phyloP scores from a whole-genome alignment of 1,284 basidiomycete genomes.

The Puccinia horiana region DNA sequence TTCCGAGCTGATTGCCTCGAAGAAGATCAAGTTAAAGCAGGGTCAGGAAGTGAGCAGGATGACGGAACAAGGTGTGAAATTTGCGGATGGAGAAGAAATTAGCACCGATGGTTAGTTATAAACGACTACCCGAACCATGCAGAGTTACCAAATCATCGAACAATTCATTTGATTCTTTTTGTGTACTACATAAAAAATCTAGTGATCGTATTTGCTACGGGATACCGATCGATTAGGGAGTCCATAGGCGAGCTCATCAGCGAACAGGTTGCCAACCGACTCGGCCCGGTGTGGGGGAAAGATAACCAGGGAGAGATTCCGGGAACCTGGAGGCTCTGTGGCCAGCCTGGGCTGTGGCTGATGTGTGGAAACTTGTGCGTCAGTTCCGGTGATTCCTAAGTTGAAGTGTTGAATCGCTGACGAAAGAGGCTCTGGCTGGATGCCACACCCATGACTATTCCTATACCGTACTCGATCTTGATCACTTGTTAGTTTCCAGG shows the following conservation, averaged over 20 bases:
- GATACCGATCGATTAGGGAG: conserved; percentile 54
- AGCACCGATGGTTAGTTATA: conserved; percentile 56
- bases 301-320: conserved; percentile 66
- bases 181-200: neutral
- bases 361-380: conserved; percentile 48
- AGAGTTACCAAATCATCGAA: too few species aligned
- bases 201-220: conserved; percentile 51
- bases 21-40: conserved; percentile 68
- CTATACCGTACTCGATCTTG: neutral
- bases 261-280: conserved; percentile 62
- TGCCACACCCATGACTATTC: too few species aligned
- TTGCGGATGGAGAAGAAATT: conserved; percentile 50
- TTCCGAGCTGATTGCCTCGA: conserved; percentile 69
- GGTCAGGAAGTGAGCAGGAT: conserved; percentile 49
- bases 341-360: conserved; percentile 36
- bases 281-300: conserved; percentile 66
- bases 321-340: conserved; percentile 46
- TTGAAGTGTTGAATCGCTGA: neutral
- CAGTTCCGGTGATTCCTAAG: neutral
- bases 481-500: neutral
- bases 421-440: too few species aligned
- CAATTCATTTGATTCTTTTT: too few species aligned
- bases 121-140: neutral
- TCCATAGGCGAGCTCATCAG: conserved; percentile 61
- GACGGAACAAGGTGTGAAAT: conserved; percentile 45